Evolutionary conservation across 2,329 filamentous ascomycete genomes (phyloP), one percentile per base, ranked within the genome.

Genomic region (Paramyrothecium roridum): DNA sequence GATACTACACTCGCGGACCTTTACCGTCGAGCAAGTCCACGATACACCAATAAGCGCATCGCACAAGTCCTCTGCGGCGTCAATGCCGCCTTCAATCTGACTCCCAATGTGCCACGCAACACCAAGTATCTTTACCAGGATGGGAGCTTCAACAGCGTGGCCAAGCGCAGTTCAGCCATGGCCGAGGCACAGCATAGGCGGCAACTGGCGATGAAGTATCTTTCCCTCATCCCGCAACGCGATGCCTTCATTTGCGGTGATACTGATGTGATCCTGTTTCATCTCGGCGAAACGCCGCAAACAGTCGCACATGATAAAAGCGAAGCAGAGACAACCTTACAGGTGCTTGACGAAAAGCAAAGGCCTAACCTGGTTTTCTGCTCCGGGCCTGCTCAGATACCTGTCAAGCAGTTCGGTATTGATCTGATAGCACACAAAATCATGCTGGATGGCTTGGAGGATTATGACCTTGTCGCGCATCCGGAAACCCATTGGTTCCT

Each of bases 91-190:
- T 46, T 66, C 8, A 54, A 59, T 22, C 59, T 71, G 17, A 67
- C 58, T 17, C 53, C 63, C 4, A 56, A 65, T 53, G 62, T 73
- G 16, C 66, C 69, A 1, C 63, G 68, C 10, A 74, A 72, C 53
- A 63, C 61, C 16, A 74, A 72, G 54, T 74, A 66, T 47, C 63
- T 73, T 16, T 74, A 74, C 53, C 67, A 74, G 43, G 70, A 74
- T 56, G 63, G 61, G 7, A 59, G 61, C 26, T 70, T 71, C 54
- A 69, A 65, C 57, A 63, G 61, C 17, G 56, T 59, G 2, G 2
- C 52, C 52, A 2, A 59, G 65, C 11, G 34, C 19, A 58, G 59
- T 52, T 43, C 37, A 16, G 37, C n/a, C 13, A 17, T 19, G 37
- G 37, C 37, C 3, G 37, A 19, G 13, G 37, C 16, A 13, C 37